Conservation (phyloP, 257 asterid genomes). For the Sherardia arvensis region DNA sequence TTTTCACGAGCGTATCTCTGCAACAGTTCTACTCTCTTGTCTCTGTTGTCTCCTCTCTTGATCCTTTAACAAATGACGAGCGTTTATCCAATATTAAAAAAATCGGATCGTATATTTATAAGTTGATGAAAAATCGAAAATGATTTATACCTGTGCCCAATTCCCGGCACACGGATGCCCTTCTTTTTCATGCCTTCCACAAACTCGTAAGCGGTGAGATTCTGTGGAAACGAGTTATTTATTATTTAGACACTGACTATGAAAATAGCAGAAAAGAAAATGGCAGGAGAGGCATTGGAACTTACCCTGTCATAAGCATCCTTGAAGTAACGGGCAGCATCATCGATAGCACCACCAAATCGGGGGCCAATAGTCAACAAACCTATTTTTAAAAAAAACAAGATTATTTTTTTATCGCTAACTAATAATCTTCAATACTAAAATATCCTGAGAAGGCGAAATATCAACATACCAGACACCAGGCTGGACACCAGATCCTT, state of each 20-base stretch:
- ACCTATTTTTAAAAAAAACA: conserved; percentile 44
- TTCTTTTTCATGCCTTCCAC: conserved; percentile 99
- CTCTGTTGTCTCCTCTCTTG: conserved; percentile 99
- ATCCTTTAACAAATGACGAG: conserved; percentile 36
- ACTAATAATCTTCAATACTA: not conserved
- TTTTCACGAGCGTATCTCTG: conserved; percentile 78
- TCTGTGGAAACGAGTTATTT: conserved; percentile 30
- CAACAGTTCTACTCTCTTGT: conserved; percentile 87
- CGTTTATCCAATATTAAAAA: conserved; percentile 1
- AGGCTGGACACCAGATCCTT: conserved; percentile 96
- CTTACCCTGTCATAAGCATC: conserved; percentile 93
- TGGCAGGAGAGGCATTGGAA: not conserved
- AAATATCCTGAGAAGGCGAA: not conserved
- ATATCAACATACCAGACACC: conserved; percentile 59
- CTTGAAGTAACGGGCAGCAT: conserved; percentile 98
- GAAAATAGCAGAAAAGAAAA: not conserved
- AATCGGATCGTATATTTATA: not conserved
- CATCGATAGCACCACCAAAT: conserved; percentile 98
- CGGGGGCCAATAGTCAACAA: conserved; percentile 96
- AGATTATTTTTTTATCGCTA: not conserved
- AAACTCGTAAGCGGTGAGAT: conserved; percentile 89
- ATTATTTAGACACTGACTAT: not conserved
- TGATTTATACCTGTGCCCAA: conserved; percentile 85
- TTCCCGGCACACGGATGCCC: conserved; percentile 99
- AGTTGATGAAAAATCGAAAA: not conserved